Evolutionary conservation across 805 yeast genomes (phyloP).

Genomic region (Ogataea allantospora): DNA sequence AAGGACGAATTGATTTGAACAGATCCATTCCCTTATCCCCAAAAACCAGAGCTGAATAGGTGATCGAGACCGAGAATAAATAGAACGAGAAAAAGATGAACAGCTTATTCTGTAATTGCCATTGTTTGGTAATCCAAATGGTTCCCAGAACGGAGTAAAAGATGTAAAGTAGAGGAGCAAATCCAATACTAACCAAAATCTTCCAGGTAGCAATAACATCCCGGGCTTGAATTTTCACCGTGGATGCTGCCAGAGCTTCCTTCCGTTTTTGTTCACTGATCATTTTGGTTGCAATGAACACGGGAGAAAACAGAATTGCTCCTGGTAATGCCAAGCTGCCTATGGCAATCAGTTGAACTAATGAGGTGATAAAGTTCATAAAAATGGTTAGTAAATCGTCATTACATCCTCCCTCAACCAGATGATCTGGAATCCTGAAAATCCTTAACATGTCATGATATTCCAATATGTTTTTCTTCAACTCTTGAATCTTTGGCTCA

Average conservation of each 20-base stretch:
- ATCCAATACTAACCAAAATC: slow-evolving; percentile 80
- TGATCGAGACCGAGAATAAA: slow-evolving; percentile 64
- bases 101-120: slow-evolving; percentile 21
- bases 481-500: slow-evolving; percentile 60
- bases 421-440: slow-evolving; percentile 54
- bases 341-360: slow-evolving; percentile 51
- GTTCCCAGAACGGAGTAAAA: slow-evolving; percentile 70
- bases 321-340: slow-evolving; percentile 81
- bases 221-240: slow-evolving; percentile 86
- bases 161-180: slow-evolving; percentile 83
- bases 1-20: slow-evolving; percentile 77
- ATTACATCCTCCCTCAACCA: slow-evolving; percentile 46
- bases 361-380: slow-evolving; percentile 24
- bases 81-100: slow-evolving; percentile 48
- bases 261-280: slow-evolving; percentile 72
- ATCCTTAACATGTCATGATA: slow-evolving; percentile 63
- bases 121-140: slow-evolving; percentile 30
- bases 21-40: slow-evolving; percentile 95
- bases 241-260: slow-evolving; percentile 78
- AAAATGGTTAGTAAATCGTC: slow-evolving; percentile 27
- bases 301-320: slow-evolving; percentile 81
- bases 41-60: slow-evolving; percentile 85
- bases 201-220: slow-evolving; percentile 99
- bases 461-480: slow-evolving; percentile 60
- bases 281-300: slow-evolving; percentile 71